Base-by-base conservation (phyloP, 805 yeast species). In the Metschnikowia borealis region DNA sequence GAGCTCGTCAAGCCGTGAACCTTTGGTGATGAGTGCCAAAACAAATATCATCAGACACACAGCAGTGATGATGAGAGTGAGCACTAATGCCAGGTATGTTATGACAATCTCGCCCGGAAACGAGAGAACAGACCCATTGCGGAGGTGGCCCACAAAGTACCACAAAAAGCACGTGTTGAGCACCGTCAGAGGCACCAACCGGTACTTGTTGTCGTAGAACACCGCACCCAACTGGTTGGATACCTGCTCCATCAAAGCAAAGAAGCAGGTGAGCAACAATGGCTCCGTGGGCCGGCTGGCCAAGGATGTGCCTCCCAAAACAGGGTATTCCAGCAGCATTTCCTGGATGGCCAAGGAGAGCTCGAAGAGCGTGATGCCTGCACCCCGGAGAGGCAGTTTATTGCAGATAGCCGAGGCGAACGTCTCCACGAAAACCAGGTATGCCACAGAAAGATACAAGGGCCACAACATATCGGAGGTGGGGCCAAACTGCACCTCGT, bases 271-370 rank as follows among this genome's bases (percentile, higher is more conserved):
- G 8, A 74, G 65, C 39, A 79, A 71, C 42, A 79, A 68, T 60
- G 76, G 87, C 44, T 72, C 77, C 1, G 83, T 77, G 32, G 83
- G 89, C 44, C 74, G 47, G 68, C 33, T 57, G 40, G 52, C 53
- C 20, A 52, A 15, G 13, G 21, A 13, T 33, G 45, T 33, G 38
- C 56, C 58, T 10, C 67, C 62, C 39, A 66, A 59, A 38, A 51
- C 49, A 46, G 68, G 60, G 40, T 63, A 55, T 2, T 66, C 68
- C 20, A 74, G 71, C 62, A 78, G 85, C 50, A 78, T 83, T 57
- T 87, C 94, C 59, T 86, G 91, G 61, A 85, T 85, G 11, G 89
- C 87, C 14, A 85, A 63, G 3, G 92, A 84, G 58, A 82, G 85
- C 63, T 87, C 94, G 65, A 87, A 85, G 34, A 87, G 67, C 0